Evolutionary conservation across 2,329 filamentous ascomycete genomes (phyloP).

Genomic region (Teratosphaeriaceae sp.): DNA sequence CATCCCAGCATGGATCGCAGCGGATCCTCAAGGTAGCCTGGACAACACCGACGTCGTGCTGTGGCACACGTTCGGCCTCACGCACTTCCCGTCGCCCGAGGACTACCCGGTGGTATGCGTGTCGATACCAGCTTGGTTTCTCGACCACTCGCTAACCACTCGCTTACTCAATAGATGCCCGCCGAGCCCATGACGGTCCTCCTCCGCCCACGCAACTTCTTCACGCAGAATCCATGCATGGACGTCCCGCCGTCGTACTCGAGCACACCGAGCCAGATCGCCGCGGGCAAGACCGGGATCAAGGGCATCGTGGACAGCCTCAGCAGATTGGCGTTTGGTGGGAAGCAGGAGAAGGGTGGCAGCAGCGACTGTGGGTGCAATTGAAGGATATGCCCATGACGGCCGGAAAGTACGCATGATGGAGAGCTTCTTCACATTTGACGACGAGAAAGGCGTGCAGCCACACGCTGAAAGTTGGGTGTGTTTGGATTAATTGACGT

Average conservation of each 20-base stretch:
- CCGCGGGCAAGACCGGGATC: conserved; percentile 28
- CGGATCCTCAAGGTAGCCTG: conserved; percentile 59
- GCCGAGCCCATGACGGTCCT: conserved; percentile 67
- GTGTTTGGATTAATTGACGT: too few species aligned
- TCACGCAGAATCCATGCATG: conserved; percentile 68
- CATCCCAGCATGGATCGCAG: conserved; percentile 67
- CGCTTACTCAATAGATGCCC: conserved; percentile 9
- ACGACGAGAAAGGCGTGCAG: too few species aligned
- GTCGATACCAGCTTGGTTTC: too few species aligned
- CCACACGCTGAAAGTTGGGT: too few species aligned
- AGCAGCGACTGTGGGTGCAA: conserved; percentile 20
- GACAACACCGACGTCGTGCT: conserved; percentile 82
- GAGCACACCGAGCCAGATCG: conserved; percentile 63
- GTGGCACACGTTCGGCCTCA: conserved; percentile 91
- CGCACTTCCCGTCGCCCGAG: conserved; percentile 82
- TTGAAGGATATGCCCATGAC: too few species aligned
- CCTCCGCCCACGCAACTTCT: conserved; percentile 76
- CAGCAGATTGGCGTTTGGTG: conserved; percentile 43
- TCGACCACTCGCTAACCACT: conserved; percentile 1
- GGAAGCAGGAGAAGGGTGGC: conserved; percentile 29
- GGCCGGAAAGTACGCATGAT: too few species aligned
- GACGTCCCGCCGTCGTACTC: conserved; percentile 74
- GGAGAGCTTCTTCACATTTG: too few species aligned
- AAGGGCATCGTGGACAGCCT: conserved; percentile 45
- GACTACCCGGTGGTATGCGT: conserved; percentile 68